Percentiles rank a stretch among this genome's conserved stretches.
phyloP scores from a whole-genome alignment of 441 rosid species.

The Geranium incanum region DNA sequence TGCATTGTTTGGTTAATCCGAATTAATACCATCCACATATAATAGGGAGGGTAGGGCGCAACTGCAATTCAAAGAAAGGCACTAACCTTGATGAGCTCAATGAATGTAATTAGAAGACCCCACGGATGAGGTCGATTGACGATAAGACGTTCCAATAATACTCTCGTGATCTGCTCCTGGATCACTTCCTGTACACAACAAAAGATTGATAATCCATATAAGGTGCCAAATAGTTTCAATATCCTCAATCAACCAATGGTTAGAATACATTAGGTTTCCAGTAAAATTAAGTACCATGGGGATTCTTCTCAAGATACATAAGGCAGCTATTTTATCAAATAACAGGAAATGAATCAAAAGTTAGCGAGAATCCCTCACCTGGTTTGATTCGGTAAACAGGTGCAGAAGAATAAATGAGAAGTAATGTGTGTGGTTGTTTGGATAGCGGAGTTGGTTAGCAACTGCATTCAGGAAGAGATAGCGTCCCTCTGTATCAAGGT shows the following conservation, averaged over 20 bases:
- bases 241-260: background rate
- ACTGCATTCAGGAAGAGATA: conserved; percentile 88
- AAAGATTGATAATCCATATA: background rate
- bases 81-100: conserved; percentile 89
- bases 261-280: background rate
- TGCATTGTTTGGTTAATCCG: conserved; percentile 22
- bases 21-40: background rate
- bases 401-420: conserved; percentile 85
- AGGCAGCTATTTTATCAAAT: background rate
- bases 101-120: conserved; percentile 96
- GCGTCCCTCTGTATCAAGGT: conserved; percentile 82
- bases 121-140: conserved; percentile 97
- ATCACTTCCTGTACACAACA: conserved; percentile 61
- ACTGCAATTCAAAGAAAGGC: background rate
- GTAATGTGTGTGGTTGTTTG: conserved; percentile 96
- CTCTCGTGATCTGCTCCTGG: conserved; percentile 98
- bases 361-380: conserved; percentile 37
- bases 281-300: background rate
- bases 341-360: background rate
- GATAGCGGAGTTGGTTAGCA: conserved; percentile 95
- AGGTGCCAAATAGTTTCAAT: background rate
- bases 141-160: conserved; percentile 83
- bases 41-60: background rate
- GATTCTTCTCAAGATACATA: background rate
- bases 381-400: conserved; percentile 74